Evolutionary conservation across 1,284 basidiomycete genomes (phyloP).

Genomic region (Hypsizygus ulmarius): DNA sequence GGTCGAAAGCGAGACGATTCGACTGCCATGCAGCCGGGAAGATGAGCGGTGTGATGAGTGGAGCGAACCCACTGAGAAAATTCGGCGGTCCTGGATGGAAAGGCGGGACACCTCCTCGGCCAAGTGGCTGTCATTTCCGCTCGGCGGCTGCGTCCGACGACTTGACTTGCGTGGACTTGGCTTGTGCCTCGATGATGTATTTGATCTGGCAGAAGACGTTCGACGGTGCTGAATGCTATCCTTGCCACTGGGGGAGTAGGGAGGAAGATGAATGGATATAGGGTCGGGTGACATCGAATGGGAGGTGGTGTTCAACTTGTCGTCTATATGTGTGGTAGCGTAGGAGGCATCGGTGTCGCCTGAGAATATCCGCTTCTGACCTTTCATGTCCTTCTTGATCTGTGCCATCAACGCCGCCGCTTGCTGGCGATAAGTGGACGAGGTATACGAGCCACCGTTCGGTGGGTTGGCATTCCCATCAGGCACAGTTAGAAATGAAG

Average conservation of each 20-base stretch:
- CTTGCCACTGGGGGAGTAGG: constrained; percentile 22
- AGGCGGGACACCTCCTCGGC: constrained; percentile 27
- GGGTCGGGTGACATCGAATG: constrained; percentile 17
- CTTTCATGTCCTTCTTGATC: constrained; percentile 73
- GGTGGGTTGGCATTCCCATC: constrained; percentile 25
- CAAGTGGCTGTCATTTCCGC: constrained; percentile 19
- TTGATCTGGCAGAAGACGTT: constrained; percentile 29
- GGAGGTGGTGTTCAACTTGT: constrained; percentile 23
- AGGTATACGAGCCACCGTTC: constrained; percentile 44
- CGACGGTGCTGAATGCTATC: constrained; percentile 30
- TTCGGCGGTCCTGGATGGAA: constrained; percentile 27
- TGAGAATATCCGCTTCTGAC: constrained; percentile 67
- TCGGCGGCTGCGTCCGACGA: constrained; percentile 16
- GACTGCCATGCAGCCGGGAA: constrained; percentile 4
- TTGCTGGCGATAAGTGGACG: constrained; percentile 67
- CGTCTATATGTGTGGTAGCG: constrained; percentile 35
- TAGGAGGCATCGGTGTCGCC: constrained; percentile 57
- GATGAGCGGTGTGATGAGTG: constrained; percentile 12
- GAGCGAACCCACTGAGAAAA: constrained; percentile 14
- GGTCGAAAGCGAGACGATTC: constrained; percentile 17
- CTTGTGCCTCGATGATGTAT: constrained; percentile 22
- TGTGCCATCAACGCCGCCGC: constrained; percentile 81
- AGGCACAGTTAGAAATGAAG: constrained; percentile 32
- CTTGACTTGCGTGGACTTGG: constrained; percentile 24
- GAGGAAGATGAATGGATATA: constrained; percentile 10